phyloP scores from a whole-genome alignment of 2,329 filamentous ascomycete genomes.

The Plenodomus lindquistii region DNA sequence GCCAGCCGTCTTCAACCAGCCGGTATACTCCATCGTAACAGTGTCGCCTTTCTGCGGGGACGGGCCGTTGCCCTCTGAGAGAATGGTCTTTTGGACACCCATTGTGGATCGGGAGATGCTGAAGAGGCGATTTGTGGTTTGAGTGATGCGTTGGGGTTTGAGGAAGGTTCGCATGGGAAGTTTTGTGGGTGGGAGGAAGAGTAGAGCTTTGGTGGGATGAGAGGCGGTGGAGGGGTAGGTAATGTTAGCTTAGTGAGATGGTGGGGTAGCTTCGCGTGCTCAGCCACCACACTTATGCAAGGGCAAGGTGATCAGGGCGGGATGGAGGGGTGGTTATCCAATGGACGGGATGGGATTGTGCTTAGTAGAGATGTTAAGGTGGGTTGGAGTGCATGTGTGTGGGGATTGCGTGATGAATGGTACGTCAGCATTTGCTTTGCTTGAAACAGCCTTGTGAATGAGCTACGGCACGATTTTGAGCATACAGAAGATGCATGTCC shows the following conservation, averaged over 20 bases:
- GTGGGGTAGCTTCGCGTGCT: slow-evolving; percentile 10
- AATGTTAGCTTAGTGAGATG: slow-evolving; percentile 8
- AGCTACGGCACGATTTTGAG: too few species aligned
- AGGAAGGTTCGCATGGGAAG: slow-evolving; percentile 15
- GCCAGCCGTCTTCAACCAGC: slow-evolving; percentile 30
- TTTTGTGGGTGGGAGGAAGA: slow-evolving; percentile 9
- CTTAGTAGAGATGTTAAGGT: slow-evolving; percentile 1
- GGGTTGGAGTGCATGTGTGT: neutral
- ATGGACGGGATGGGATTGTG: slow-evolving; percentile 13
- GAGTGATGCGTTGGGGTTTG: slow-evolving; percentile 9
- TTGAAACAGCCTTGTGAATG: neutral
- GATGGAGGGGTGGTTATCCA: slow-evolving; percentile 7
- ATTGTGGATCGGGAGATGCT: slow-evolving; percentile 25
- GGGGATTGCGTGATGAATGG: slow-evolving; percentile 16
- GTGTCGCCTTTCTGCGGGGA: slow-evolving; percentile 32
- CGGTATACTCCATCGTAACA: slow-evolving; percentile 40
- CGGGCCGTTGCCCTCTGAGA: slow-evolving; percentile 34
- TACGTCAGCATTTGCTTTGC: slow-evolving; percentile 1
- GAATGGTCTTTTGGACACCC: slow-evolving; percentile 35
- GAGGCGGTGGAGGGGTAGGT: slow-evolving; percentile 4
- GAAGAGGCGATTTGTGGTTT: slow-evolving; percentile 13
- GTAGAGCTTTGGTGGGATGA: slow-evolving; percentile 9
- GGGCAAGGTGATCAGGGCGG: slow-evolving; percentile 12
- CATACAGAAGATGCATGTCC: too few species aligned
- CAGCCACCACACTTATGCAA: slow-evolving; percentile 19